Conservation (phyloP, 495 filamentous ascomycete genomes). For the Geoglossum glabrum region DNA sequence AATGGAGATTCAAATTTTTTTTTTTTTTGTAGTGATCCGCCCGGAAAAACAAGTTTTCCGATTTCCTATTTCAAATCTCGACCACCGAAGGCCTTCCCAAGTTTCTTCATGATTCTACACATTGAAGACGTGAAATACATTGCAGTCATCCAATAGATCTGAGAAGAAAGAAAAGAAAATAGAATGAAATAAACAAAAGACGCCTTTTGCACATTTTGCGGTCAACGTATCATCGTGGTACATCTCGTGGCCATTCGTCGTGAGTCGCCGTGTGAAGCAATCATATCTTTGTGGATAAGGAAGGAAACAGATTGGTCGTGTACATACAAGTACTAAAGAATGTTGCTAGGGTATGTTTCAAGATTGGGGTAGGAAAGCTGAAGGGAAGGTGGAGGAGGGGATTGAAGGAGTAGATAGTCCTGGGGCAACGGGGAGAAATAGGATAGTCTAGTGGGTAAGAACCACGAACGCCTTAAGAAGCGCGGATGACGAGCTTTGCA, state of each 20-base stretch:
- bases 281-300: not conserved
- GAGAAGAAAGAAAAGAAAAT: not conserved
- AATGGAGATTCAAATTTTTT: not conserved
- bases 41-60: not conserved
- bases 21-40: not conserved
- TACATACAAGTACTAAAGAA: not conserved
- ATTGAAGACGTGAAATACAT: not conserved
- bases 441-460: not conserved
- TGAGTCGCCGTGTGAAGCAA: not conserved
- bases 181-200: not conserved
- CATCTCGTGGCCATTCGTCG: not conserved
- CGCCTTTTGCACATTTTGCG: not conserved
- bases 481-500: conserved; percentile 81
- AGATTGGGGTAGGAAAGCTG: not conserved
- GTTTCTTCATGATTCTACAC: not conserved
- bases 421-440: not conserved
- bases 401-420: not conserved
- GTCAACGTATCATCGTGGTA: not conserved
- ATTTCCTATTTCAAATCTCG: not conserved
- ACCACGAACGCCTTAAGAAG: conserved; percentile 36
- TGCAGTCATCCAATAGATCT: not conserved
- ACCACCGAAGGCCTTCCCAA: not conserved
- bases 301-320: not conserved
- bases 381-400: not conserved
- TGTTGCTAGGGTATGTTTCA: not conserved